Conservation (phyloP, 176 grass and related monocot genomes). For the Triticum monococcum region DNA sequence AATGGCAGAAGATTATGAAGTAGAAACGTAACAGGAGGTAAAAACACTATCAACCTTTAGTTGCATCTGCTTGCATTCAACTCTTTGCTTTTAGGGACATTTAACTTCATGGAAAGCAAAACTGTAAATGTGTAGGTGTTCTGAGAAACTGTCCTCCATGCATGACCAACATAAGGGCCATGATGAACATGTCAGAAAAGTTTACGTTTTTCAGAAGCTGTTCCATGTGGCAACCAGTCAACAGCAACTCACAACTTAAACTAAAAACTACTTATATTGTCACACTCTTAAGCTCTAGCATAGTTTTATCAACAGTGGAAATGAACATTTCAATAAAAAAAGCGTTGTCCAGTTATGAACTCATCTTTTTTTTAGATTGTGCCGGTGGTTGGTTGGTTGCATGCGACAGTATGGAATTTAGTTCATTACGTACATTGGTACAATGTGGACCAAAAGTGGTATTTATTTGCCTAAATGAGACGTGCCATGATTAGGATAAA, state of each 20-base stretch:
- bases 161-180: not conserved
- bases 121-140: not conserved
- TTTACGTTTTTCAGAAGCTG: not conserved
- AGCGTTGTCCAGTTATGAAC: not conserved
- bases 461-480: slow-evolving; percentile 5
- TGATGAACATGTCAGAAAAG: not conserved
- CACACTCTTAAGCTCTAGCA: not conserved
- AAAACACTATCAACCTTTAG: not conserved
- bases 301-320: slow-evolving; percentile 1
- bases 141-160: not conserved
- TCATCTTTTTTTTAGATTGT: not conserved
- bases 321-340: not conserved
- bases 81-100: not conserved
- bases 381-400: not conserved
- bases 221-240: not conserved
- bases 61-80: slow-evolving; percentile 10
- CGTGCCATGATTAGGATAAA: not conserved
- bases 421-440: not conserved
- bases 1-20: slow-evolving; percentile 9
- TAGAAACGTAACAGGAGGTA: slow-evolving; percentile 10
- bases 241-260: not conserved
- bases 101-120: slow-evolving; percentile 15
- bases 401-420: not conserved
- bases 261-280: not conserved
- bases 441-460: not conserved